Conservation (phyloP, 2,329 filamentous ascomycete species). For the Tolypocladium paradoxum region DNA sequence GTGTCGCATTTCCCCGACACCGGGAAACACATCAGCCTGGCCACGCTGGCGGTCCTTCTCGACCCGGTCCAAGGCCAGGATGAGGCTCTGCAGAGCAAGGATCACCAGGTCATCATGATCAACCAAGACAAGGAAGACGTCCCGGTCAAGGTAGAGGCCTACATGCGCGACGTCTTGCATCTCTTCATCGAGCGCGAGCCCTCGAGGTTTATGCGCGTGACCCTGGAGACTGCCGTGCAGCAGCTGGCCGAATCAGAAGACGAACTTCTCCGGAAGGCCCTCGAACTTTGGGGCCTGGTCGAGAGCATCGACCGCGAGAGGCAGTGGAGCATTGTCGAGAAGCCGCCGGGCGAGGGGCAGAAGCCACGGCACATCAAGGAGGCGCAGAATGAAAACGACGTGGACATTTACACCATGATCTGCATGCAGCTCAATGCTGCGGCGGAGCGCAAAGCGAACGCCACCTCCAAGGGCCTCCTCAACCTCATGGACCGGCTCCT, state of each 20-base stretch:
- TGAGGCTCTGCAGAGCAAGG: constrained; percentile 21
- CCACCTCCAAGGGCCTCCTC: constrained; percentile 46
- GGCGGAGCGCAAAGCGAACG: constrained; percentile 51
- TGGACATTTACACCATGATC: constrained; percentile 49
- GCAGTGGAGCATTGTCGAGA: constrained; percentile 47
- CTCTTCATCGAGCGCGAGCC: constrained; percentile 49
- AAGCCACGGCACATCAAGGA: constrained; percentile 38
- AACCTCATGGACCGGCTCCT: constrained; percentile 50
- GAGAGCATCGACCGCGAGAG: constrained; percentile 55
- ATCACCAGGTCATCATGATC: constrained; percentile 39
- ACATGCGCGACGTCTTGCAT: constrained; percentile 47
- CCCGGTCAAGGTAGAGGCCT: constrained; percentile 45
- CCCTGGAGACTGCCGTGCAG: constrained; percentile 41
- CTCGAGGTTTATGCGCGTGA: constrained; percentile 48
- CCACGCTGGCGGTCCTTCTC: constrained; percentile 19
- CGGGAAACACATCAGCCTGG: constrained; percentile 30
- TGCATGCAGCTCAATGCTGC: constrained; percentile 55
- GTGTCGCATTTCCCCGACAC: constrained; percentile 48
- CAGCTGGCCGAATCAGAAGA: constrained; percentile 37
- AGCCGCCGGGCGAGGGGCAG: constrained; percentile 28
- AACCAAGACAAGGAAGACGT: constrained; percentile 52
- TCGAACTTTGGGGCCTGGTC: constrained; percentile 55
- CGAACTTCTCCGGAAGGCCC: constrained; percentile 43
- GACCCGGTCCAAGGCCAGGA: constrained; percentile 25
- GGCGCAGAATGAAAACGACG: constrained; percentile 33